Conservation (phyloP, 108 stramenopile genomes). For the Stephanodiscus minutulus region DNA sequence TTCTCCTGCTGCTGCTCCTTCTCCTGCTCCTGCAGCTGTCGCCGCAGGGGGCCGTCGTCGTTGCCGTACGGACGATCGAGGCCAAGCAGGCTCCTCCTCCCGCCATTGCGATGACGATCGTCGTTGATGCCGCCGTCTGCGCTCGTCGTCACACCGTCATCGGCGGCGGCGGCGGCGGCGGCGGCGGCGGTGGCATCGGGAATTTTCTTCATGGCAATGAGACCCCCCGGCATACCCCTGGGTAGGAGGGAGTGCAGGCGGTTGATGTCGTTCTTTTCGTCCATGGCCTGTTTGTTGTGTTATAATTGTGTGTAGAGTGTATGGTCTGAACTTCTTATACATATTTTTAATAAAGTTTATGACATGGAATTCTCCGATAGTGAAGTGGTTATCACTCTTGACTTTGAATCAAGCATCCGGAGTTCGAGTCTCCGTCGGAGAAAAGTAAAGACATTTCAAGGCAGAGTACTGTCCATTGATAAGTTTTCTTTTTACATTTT, state of each 20-base stretch:
- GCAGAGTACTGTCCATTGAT: too few relatives aligned
- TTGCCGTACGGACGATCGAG: conserved; percentile 18
- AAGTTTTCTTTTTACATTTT: too few relatives aligned
- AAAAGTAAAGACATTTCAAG: too few relatives aligned
- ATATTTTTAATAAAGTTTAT: too few relatives aligned
- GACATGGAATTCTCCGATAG: conserved; percentile 83
- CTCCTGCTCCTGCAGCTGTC: background rate
- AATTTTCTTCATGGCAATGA: conserved; percentile 37
- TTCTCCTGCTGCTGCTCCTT: background rate
- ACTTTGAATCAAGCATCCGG: conserved; percentile 85
- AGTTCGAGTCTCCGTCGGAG: conserved; percentile 75
- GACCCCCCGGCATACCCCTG: conserved; percentile 56
- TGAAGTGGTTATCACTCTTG: conserved; percentile 88
- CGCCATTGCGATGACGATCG: background rate
- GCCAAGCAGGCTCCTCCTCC: conserved; percentile 20
- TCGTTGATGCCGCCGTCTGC: background rate
- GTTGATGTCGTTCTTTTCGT: conserved; percentile 29
- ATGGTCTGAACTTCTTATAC: too few relatives aligned
- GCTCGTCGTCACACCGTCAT: background rate
- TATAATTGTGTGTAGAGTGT: too few relatives aligned
- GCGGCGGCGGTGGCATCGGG: conserved; percentile 3
- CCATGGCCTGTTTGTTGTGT: background rate
- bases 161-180: background rate
- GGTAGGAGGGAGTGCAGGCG: conserved; percentile 72
- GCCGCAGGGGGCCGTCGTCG: background rate